Percentiles rank a stretch among this genome's conserved stretches.
phyloP scores from a whole-genome alignment of 495 filamentous ascomycete genomes.

The Parachaetomium inaequale region DNA sequence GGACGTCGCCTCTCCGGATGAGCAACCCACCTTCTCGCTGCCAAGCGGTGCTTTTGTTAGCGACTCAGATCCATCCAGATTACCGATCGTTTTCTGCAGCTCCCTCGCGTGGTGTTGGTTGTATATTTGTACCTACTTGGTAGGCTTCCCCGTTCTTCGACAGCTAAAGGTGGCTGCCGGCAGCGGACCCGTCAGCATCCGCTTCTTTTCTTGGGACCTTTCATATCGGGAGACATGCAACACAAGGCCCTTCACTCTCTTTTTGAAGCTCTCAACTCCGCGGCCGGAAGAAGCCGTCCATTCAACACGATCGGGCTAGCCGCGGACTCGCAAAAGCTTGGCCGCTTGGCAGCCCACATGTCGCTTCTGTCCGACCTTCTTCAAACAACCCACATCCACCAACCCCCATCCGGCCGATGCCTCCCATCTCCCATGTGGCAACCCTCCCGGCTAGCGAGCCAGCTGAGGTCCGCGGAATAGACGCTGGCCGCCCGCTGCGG shows the following conservation, averaged over 20 bases:
- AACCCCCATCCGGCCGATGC: background rate
- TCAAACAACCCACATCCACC: background rate
- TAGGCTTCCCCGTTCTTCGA: background rate
- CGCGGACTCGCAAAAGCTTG: conserved; percentile 8
- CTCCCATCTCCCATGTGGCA: conserved; percentile 7
- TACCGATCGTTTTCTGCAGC: conserved; percentile 11
- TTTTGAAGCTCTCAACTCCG: too few relatives aligned
- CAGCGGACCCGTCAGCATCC: conserved; percentile 9
- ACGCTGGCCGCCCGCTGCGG: conserved; percentile 28
- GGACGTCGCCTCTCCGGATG: conserved; percentile 7
- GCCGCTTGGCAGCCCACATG: background rate
- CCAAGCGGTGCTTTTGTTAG: background rate
- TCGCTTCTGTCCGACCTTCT: background rate
- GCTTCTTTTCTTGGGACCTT: conserved; percentile 9
- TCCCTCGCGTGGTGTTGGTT: background rate
- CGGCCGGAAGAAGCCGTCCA: background rate
- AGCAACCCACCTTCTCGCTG: background rate
- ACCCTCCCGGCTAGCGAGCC: conserved; percentile 4
- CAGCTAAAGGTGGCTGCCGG: background rate
- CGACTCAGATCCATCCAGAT: background rate
- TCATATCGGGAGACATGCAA: background rate
- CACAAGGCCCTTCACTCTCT: too few relatives aligned
- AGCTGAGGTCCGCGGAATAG: conserved; percentile 10
- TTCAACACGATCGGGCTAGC: background rate
- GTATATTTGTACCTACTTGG: background rate